Evolutionary conservation across 768 basidiomycete species (phyloP).

Genomic region (Mycena floridula): DNA sequence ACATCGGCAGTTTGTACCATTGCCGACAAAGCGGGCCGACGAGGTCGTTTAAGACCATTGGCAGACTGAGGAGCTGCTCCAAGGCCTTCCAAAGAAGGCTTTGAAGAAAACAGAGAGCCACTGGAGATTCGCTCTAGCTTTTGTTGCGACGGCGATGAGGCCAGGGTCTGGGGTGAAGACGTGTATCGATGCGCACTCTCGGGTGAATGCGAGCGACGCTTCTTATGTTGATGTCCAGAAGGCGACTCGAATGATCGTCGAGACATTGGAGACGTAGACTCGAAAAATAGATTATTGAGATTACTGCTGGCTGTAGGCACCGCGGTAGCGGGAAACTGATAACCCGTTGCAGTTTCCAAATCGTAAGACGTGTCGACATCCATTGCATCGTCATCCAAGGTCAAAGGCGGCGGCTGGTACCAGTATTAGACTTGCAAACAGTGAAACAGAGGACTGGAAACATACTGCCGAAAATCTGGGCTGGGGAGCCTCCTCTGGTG

Average conservation of each 20-base stretch:
- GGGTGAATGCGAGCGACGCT: slow-evolving; percentile 57
- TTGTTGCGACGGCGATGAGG: slow-evolving; percentile 44
- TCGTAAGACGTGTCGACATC: slow-evolving; percentile 63
- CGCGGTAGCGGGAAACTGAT: slow-evolving; percentile 30
- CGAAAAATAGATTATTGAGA: slow-evolving; percentile 61
- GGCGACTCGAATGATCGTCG: slow-evolving; percentile 41
- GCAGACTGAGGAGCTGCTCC: slow-evolving; percentile 49
- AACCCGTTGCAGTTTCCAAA: slow-evolving; percentile 20
- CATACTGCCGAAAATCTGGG: too few species aligned
- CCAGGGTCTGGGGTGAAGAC: slow-evolving; percentile 44
- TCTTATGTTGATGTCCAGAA: slow-evolving; percentile 36
- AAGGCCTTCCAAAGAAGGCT: slow-evolving; percentile 49
- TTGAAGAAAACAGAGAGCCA: slow-evolving; percentile 39
- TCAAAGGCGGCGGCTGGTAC: too few species aligned
- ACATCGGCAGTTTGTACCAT: slow-evolving; percentile 43
- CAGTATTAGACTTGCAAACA: too few species aligned
- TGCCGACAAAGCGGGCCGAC: slow-evolving; percentile 65
- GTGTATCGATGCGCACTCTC: slow-evolving; percentile 27
- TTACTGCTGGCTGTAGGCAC: slow-evolving; percentile 44
- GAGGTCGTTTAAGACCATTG: slow-evolving; percentile 49
- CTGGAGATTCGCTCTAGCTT: slow-evolving; percentile 43
- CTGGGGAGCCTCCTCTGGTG: too few species aligned
- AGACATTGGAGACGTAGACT: slow-evolving; percentile 39
- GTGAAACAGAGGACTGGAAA: too few species aligned
- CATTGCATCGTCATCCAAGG: slow-evolving; percentile 65